Base-by-base conservation (phyloP, 306 rosid genomes). In the Purshia tridentata region DNA sequence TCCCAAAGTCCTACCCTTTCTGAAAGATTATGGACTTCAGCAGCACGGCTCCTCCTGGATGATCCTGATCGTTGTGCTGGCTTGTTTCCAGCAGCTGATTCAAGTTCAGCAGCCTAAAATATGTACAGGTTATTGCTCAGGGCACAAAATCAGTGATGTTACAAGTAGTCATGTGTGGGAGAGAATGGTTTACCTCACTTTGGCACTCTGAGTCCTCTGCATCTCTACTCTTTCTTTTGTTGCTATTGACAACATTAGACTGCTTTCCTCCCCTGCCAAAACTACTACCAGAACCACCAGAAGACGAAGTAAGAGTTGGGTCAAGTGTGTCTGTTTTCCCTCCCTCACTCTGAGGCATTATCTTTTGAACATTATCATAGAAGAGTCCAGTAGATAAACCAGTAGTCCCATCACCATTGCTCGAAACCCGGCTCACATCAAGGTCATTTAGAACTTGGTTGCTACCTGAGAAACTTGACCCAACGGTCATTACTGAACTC, bases 1-100 rank as follows among this genome's bases (percentile, higher is more conserved):
- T 63, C 45, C 41, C 50, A 65, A 54, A 42, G 47, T 46, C 87
- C 20, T 73, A 92, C 98, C 88, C 96, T 88, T 87, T 92, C 98
- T 16, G 98, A 92, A 78, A 85, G 88, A 73, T 92, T 92, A 75
- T 92, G 98, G 50, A 90, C 94, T 87, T 92, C 94, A 41, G 96
- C 88, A 76, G 88, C 90, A 46, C 98, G 94, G 77, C 76, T 86
- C 74, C 87, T 87, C 63, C 84, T 84, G 12, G 86, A 82, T 57
- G 88, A 79, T 53, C 90, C 85, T 22, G 91, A 77, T 35, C 85
- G 54, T 61, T 83, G 89, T 13, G 84, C 74, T 49, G 83, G 63
- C 77, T 86, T 90, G 62, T 85, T 86, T 70, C 72, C 85, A 47
- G 74, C 69, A 13, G 80, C 85, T 50, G 89, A 85, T 80, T 90